Percentiles rank a stretch among this genome's conserved stretches.
These are phyloP conservation scores for Fusarium penzigii DNA, from an alignment of 2,329 filamentous ascomycete genomes.

Conservation along the genomic window DNA sequence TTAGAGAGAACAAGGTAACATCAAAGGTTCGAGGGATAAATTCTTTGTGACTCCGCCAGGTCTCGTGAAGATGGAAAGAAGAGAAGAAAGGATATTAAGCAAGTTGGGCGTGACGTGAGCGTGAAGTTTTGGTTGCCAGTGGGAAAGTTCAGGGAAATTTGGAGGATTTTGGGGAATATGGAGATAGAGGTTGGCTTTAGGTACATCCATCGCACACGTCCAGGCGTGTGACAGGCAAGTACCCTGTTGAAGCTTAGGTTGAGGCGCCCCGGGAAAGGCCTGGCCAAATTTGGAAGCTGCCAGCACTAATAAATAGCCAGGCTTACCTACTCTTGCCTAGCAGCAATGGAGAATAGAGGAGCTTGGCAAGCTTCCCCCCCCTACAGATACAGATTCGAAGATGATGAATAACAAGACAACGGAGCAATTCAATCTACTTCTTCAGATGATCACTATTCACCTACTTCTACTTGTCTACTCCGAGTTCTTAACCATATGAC, in stretches of 20 bases:
- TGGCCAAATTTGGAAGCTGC: background rate
- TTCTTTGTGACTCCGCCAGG: too few relatives aligned
- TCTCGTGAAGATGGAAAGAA: conserved; percentile 3
- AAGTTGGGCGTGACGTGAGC: conserved; percentile 12
- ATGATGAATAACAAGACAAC: too few relatives aligned
- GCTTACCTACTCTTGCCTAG: too few relatives aligned
- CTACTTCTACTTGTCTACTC: too few relatives aligned
- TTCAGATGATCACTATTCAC: too few relatives aligned
- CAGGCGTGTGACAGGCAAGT: conserved; percentile 7
- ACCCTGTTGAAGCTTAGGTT: conserved; percentile 4
- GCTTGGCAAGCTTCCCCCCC: too few relatives aligned
- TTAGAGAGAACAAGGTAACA: background rate
- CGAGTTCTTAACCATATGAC: background rate
- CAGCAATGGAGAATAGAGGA: too few relatives aligned
- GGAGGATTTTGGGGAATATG: conserved; percentile 6
- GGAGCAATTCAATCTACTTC: too few relatives aligned
- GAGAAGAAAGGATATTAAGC: conserved; percentile 6
- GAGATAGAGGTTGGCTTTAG: conserved; percentile 13
- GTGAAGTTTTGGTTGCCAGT: conserved; percentile 22
- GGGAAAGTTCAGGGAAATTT: conserved; percentile 25
- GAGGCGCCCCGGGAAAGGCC: background rate
- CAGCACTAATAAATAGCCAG: background rate
- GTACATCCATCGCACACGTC: conserved; percentile 17
- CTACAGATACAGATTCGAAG: too few relatives aligned
- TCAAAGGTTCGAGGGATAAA: too few relatives aligned